A percentile compares a stretch with the other conserved stretches of the same genome.
Conservation (phyloP, 768 basidiomycete species). For the Mycena amicta region DNA sequence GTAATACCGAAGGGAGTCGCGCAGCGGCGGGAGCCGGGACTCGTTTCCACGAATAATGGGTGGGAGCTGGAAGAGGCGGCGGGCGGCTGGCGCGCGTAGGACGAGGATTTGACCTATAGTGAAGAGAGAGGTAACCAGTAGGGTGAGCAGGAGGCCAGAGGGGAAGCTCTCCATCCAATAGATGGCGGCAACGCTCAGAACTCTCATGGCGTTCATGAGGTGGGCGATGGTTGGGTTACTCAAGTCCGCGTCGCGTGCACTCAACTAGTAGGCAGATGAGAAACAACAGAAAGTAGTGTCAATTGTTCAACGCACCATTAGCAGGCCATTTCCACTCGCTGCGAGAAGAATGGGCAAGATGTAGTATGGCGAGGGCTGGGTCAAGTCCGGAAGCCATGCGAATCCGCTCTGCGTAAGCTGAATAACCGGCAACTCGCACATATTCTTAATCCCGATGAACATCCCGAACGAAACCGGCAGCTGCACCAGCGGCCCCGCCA, state of each 20-base stretch:
- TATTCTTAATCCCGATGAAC: slow-evolving; percentile 78
- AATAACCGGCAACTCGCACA: slow-evolving; percentile 71
- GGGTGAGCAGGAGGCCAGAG: slow-evolving; percentile 50
- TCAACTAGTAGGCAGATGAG: slow-evolving; percentile 31
- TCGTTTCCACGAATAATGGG: slow-evolving; percentile 30
- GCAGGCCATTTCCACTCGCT: slow-evolving; percentile 66
- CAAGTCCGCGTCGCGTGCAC: slow-evolving; percentile 59
- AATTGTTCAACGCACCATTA: slow-evolving; percentile 64
- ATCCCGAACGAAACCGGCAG: slow-evolving; percentile 75
- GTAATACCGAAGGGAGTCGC: slow-evolving; percentile 7
- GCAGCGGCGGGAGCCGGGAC: slow-evolving; percentile 34
- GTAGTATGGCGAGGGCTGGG: slow-evolving; percentile 73
- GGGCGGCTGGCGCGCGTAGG: slow-evolving; percentile 46
- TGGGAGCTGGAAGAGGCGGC: slow-evolving; percentile 41
- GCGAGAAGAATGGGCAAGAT: slow-evolving; percentile 66
- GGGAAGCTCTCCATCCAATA: slow-evolving; percentile 60
- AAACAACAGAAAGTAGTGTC: neutral
- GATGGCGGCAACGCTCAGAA: slow-evolving; percentile 52
- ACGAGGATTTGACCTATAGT: slow-evolving; percentile 54
- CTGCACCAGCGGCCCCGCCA: slow-evolving; percentile 61
- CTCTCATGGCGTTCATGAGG: slow-evolving; percentile 65
- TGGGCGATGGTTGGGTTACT: slow-evolving; percentile 61
- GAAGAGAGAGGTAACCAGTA: slow-evolving; percentile 42
- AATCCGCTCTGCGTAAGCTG: slow-evolving; percentile 81
- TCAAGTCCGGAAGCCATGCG: slow-evolving; percentile 74